Conservation (phyloP, 1,139 yeast genomes). For the Nakaseomyces kungkrabaensis region DNA sequence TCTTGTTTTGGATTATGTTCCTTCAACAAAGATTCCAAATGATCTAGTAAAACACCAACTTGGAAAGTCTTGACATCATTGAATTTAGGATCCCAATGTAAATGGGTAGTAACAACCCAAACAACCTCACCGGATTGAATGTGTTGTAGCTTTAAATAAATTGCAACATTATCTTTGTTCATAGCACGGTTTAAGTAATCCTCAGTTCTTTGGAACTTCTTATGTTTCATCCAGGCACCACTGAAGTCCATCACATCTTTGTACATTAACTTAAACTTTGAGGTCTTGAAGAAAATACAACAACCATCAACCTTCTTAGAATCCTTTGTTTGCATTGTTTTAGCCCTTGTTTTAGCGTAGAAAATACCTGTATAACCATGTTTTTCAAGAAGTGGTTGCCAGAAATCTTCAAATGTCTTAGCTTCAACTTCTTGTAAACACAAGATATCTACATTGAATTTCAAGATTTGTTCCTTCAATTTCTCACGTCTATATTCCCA, state of each 20-base stretch:
- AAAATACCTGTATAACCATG: constrained; percentile 75
- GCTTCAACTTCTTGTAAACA: constrained; percentile 96
- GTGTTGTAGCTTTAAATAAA: constrained; percentile 71
- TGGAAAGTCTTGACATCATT: constrained; percentile 95
- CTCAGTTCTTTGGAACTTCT: constrained; percentile 83
- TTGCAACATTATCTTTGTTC: constrained; percentile 90
- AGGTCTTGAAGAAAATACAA: constrained; percentile 73
- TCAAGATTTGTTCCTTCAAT: constrained; percentile 61
- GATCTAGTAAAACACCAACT: constrained; percentile 85
- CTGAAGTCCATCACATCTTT: constrained; percentile 77
- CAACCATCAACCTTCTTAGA: constrained; percentile 95
- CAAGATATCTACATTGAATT: constrained; percentile 60
- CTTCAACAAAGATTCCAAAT: constrained; percentile 51
- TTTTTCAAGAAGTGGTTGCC: constrained; percentile 66
- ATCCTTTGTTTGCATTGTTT: constrained; percentile 77
- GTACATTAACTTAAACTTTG: constrained; percentile 60
- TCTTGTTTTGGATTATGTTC: constrained; percentile 36
- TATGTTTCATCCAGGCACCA: constrained; percentile 77
- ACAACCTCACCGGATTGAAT: constrained; percentile 60
- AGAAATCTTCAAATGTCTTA: constrained; percentile 71
- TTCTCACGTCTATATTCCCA: constrained; percentile 87
- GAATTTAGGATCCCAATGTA: constrained; percentile 97
- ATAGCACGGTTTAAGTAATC: constrained; percentile 93
- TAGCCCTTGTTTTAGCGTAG: constrained; percentile 83
- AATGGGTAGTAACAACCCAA: constrained; percentile 79